Base-by-base conservation (phyloP, 495 filamentous ascomycete genomes). In the Trichoderma gamsii region DNA sequence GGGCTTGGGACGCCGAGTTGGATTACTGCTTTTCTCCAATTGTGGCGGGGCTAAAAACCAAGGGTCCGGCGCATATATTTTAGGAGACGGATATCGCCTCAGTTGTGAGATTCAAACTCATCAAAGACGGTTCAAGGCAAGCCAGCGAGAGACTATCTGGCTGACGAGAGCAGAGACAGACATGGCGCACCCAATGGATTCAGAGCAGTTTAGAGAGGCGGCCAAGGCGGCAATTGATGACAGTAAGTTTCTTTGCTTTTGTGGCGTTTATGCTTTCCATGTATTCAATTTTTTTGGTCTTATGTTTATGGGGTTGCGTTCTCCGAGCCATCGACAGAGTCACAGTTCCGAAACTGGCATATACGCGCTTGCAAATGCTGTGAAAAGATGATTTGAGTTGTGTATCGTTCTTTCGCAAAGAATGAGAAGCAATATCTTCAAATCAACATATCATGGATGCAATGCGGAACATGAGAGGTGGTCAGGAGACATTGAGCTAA, bases 191-290 rank as follows among this genome's bases (percentile, higher is more conserved):
- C 56, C 56, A 49, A 98, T 98, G 94, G 87, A 97, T 73, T 89
- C 90, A 25, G 81, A 89, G 56, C 87, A 90, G 67, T 98, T 97
- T 79, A 80, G 88, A 65, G 84, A 87, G 69, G 93, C 94, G 49
- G 95, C 92, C 41, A 85, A 90, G 68, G 85, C 90, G 43, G 89
- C 90, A 41, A 87, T 97, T 71, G 90, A 97, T 64, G 90, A 97
- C 41, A 96, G 93, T 92, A 77, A 74, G 87, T 79, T 63, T 21
- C 68, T n/a, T 38, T 29, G 29, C 64, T 18, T 46, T 35, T 49
- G 51, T 41, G 66, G 27, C 2, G 16, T 25, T 18, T n/a, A 23
- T 35, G 35, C 65, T 38, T 16, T 7, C 27, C 12, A 65, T 25
- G 32, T 63, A 61, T 8, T 16, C 6, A 16, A 1, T 56, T n/a